phyloP scores from a whole-genome alignment of 2,329 filamentous ascomycete species.

The Penicillium sp. region DNA sequence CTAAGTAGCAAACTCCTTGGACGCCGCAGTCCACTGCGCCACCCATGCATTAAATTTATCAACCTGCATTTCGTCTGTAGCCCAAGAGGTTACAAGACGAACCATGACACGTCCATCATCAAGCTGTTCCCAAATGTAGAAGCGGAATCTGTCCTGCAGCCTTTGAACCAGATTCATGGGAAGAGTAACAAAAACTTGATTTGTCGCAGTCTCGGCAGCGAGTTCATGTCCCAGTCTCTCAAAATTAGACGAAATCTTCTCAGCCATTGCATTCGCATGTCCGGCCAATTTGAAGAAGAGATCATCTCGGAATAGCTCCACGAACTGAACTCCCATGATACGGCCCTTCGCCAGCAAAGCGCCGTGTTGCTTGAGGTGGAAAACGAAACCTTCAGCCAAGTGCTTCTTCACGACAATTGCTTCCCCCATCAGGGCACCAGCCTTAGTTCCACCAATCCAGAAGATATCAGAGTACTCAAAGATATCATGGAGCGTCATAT shows the following conservation, averaged over 20 bases:
- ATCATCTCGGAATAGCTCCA: slow-evolving; percentile 48
- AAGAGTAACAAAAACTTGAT: slow-evolving; percentile 53
- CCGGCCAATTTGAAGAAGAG: slow-evolving; percentile 51
- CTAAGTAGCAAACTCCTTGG: slow-evolving; percentile 7
- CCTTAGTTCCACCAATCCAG: slow-evolving; percentile 57
- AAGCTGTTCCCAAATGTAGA: slow-evolving; percentile 52
- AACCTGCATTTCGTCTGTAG: slow-evolving; percentile 47
- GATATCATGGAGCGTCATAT: slow-evolving; percentile 48
- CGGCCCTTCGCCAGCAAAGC: slow-evolving; percentile 53
- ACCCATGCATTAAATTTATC: slow-evolving; percentile 37
- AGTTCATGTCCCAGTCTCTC: slow-evolving; percentile 44
- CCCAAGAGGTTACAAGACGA: slow-evolving; percentile 53
- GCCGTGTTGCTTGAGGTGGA: slow-evolving; percentile 55
- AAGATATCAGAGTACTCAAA: slow-evolving; percentile 53
- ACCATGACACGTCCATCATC: slow-evolving; percentile 44
- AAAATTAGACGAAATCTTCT: slow-evolving; percentile 47
- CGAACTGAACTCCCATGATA: slow-evolving; percentile 52
- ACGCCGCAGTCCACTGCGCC: slow-evolving; percentile 25
- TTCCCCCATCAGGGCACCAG: slow-evolving; percentile 53
- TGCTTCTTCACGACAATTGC: slow-evolving; percentile 51
- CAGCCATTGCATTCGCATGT: slow-evolving; percentile 48
- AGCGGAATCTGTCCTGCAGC: slow-evolving; percentile 47
- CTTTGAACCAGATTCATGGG: slow-evolving; percentile 39
- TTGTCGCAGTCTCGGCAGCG: slow-evolving; percentile 50
- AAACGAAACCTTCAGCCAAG: slow-evolving; percentile 50